phyloP scores from a whole-genome alignment of 805 yeast species.

The Cyberlindnera lachancei region DNA sequence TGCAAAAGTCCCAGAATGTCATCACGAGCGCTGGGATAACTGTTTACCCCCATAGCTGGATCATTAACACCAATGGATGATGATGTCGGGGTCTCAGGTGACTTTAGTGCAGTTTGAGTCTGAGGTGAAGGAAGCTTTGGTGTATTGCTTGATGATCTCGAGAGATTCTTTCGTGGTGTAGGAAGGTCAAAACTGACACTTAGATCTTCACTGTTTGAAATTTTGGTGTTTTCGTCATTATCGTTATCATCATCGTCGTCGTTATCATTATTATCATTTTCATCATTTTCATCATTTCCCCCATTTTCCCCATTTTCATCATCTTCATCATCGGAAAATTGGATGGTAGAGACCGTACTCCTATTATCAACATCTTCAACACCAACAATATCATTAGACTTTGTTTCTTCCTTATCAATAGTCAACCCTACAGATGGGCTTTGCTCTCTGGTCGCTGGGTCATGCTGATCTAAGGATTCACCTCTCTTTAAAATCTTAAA shows the following conservation, averaged over 20 bases:
- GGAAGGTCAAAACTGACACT: no score
- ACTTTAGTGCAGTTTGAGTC: no score
- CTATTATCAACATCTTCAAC: conserved; percentile 4
- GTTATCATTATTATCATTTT: conserved; percentile 2
- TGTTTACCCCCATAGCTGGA: no score
- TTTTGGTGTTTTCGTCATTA: conserved; percentile 2
- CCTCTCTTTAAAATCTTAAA: conserved; percentile 19
- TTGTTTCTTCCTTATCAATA: background rate
- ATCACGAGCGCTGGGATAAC: no score
- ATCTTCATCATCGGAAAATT: conserved; percentile 16
- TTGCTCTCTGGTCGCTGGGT: background rate
- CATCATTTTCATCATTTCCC: conserved; percentile 1
- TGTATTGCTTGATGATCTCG: no score
- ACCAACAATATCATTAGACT: background rate
- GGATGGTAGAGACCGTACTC: conserved; percentile 14
- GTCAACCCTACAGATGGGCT: background rate
- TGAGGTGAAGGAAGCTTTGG: no score
- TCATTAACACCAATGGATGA: no score
- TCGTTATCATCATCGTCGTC: conserved; percentile 4
- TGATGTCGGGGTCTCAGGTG: no score
- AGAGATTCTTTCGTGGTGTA: no score
- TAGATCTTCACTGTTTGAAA: background rate
- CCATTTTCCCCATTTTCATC: conserved; percentile 1
- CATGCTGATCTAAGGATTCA: conserved; percentile 22
- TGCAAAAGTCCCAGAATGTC: conserved; percentile 6